Conservation (phyloP, 1,284 basidiomycete species). For the Papiliotrema flavescens region DNA sequence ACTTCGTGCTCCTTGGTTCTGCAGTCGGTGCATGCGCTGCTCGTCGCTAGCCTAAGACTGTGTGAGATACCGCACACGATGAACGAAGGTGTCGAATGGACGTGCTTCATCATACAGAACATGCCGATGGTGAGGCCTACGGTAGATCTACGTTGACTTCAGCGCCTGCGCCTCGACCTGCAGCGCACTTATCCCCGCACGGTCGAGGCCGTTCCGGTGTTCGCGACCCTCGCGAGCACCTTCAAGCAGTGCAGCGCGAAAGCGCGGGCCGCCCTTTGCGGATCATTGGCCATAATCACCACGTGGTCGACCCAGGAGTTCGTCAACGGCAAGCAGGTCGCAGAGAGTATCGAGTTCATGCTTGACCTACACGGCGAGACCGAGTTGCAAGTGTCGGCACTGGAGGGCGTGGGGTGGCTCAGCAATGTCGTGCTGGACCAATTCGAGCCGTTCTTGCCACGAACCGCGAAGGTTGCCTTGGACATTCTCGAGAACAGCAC, state of each 20-base stretch:
- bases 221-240: slow-evolving; percentile 14
- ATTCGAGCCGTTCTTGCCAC: slow-evolving; percentile 26
- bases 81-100: slow-evolving; percentile 25
- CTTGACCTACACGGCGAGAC: slow-evolving; percentile 1
- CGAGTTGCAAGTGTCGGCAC: neutral
- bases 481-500: slow-evolving; percentile 6
- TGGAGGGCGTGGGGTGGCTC: slow-evolving; percentile 27
- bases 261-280: slow-evolving; percentile 18
- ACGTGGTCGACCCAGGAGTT: slow-evolving; percentile 31
- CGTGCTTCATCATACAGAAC: slow-evolving; percentile 32
- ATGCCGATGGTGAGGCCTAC: slow-evolving; percentile 29
- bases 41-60: slow-evolving; percentile 22
- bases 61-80: slow-evolving; percentile 12
- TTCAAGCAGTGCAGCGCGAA: slow-evolving; percentile 7
- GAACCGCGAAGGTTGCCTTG: slow-evolving; percentile 17
- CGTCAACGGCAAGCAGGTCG: slow-evolving; percentile 9
- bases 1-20: slow-evolving; percentile 22
- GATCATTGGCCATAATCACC: slow-evolving; percentile 28
- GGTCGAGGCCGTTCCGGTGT: slow-evolving; percentile 17
- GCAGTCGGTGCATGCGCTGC: slow-evolving; percentile 24
- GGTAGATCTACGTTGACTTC: neutral
- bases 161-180: slow-evolving; percentile 24
- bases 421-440: slow-evolving; percentile 19
- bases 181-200: slow-evolving; percentile 19
- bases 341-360: slow-evolving; percentile 22